Evolutionary conservation across 1,284 basidiomycete genomes (phyloP), one percentile per base, ranked within the genome.

Genomic region (Rhodotorula glutinis): DNA sequence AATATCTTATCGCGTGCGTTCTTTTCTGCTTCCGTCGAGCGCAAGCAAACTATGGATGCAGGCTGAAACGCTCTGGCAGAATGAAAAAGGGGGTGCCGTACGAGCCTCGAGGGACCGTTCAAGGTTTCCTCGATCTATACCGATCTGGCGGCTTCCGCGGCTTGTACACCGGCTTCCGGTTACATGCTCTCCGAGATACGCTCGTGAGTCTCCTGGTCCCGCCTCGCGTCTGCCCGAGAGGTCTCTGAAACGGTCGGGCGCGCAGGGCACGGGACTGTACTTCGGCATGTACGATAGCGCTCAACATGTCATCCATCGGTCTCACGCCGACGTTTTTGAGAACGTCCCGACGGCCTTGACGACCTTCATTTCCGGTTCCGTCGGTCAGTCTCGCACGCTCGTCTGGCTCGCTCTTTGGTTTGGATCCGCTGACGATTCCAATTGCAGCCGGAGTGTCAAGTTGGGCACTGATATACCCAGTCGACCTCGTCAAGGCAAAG

Each of bases 241-340:
- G 33, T 2, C 17, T 43, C 38, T 43, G 21, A 51, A 9, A 13
- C 4, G 1, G 16, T 44, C 47, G 2, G 21, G 29, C 19, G 0
- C 10, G 53, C 57, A 84, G 63, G 91, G 90, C 57, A 92, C 91
- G 14, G 87, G 87, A 5, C 80, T 92, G 33, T 93, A 93, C 77
- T 93, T 93, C 78, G 82, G 90, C 52, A 89, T 91, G 77, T 93
- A 93, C 76, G 91, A 93, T 74, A 87, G 87, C 23, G 85, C 91
- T 82, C 87, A 90, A 52, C 85, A 89, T 79, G 72, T 90, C 23
- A 81, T 91, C 60, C 25, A 30, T 4, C 88, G 58, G 16, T 17
- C 88, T 47, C 84, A 83, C 54, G 88, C 89, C 43, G 88, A 89
- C 76, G 88, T 44, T 21, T 90, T 69, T 88, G 49, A 52, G 4